Conservation (phyloP, 2,329 filamentous ascomycete genomes). For the Aspergillus thermomutatus region DNA sequence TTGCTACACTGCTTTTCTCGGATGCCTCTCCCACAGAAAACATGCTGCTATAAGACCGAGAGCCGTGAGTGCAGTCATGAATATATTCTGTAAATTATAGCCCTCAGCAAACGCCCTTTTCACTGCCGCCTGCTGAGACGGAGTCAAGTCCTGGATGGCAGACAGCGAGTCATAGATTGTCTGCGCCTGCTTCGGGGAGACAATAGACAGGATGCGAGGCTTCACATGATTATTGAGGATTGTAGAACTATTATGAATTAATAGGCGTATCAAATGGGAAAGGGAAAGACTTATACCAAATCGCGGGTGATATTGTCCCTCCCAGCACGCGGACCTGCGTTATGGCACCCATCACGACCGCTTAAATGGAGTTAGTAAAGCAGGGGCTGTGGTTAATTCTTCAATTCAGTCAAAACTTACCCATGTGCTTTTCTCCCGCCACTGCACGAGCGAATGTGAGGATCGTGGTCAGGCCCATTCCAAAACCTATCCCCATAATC, state of each 20-base stretch:
- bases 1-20: not conserved
- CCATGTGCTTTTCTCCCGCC: too few relatives aligned
- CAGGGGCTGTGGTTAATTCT: not conserved
- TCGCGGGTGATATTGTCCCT: not conserved
- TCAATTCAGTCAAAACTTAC: not conserved
- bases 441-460: too few relatives aligned
- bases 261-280: not conserved
- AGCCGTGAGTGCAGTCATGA: not conserved
- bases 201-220: not conserved
- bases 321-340: not conserved
- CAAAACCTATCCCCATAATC: too few relatives aligned
- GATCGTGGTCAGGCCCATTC: too few relatives aligned
- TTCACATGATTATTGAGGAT: not conserved
- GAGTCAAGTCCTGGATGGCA: not conserved
- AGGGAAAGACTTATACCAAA: not conserved
- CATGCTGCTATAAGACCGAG: not conserved
- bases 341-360: not conserved
- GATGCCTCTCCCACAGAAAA: not conserved
- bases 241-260: not conserved
- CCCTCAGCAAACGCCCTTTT: not conserved
- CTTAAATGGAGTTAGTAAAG: not conserved
- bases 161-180: not conserved
- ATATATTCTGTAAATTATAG: not conserved
- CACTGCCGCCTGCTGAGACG: not conserved
- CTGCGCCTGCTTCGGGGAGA: not conserved